Percentiles rank a stretch among this genome's conserved stretches.
Evolutionary conservation across 495 filamentous ascomycete species (phyloP).

Genomic region (Elaphomyces granulatus): DNA sequence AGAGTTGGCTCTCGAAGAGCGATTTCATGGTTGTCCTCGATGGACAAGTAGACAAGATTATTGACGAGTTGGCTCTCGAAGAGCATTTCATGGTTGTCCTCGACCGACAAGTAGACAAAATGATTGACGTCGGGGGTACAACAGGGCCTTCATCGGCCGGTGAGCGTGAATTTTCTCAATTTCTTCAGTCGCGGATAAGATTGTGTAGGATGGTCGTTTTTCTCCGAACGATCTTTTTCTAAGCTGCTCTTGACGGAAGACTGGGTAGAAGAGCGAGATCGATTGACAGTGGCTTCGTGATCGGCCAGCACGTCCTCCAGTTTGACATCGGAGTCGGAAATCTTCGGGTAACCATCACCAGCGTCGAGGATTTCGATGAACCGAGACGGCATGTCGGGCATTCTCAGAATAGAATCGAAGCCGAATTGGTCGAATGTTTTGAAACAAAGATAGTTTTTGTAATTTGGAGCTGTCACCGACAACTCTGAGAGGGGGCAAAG

Average conservation of each 20-base stretch:
- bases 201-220: background rate
- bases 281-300: constrained; percentile 29
- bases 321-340: constrained; percentile 32
- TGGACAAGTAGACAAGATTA: background rate
- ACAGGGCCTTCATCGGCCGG: constrained; percentile 1
- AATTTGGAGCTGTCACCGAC: too few species aligned
- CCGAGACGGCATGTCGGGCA: constrained; percentile 14
- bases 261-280: constrained; percentile 28
- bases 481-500: too few species aligned
- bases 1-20: background rate
- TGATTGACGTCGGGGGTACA: too few species aligned
- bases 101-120: background rate
- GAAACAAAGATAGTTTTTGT: too few species aligned
- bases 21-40: background rate
- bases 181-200: constrained; percentile 1
- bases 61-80: background rate
- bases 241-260: constrained; percentile 22
- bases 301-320: constrained; percentile 35
- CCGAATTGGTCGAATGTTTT: too few species aligned
- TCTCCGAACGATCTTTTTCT: background rate
- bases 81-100: background rate
- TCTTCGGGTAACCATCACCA: constrained; percentile 14
- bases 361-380: constrained; percentile 36
- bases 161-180: constrained; percentile 6
- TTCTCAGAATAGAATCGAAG: too few species aligned